Conservation (phyloP, 2,329 filamentous ascomycete genomes). For the Ascochyta fabae region DNA sequence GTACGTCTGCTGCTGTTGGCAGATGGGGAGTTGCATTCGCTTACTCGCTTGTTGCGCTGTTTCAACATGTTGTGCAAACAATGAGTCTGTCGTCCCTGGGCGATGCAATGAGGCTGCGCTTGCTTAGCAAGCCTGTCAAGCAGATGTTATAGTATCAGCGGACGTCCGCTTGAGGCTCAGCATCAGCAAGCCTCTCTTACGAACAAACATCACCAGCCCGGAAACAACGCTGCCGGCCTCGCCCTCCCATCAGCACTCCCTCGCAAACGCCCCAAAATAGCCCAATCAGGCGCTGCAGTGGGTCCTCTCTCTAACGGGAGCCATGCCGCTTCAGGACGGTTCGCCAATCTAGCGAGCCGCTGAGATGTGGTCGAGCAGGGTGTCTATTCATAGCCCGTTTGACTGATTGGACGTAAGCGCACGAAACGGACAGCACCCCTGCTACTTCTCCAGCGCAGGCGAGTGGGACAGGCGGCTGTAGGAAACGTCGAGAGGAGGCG, state of each 20-base stretch:
- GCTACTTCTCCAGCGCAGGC: slow-evolving; percentile 1
- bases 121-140: too few species aligned
- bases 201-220: slow-evolving; percentile 1
- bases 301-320: slow-evolving; percentile 1
- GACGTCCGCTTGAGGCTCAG: not conserved
- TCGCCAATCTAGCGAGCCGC: slow-evolving; percentile 16
- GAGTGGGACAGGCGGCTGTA: slow-evolving; percentile 21
- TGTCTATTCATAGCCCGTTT: not conserved
- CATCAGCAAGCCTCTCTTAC: not conserved
- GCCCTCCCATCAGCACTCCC: slow-evolving; percentile 1
- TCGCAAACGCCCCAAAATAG: slow-evolving; percentile 14
- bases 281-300: slow-evolving; percentile 21
- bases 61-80: too few species aligned
- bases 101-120: too few species aligned
- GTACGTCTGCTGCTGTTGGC: not conserved
- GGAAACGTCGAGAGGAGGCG: not conserved
- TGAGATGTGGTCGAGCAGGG: not conserved
- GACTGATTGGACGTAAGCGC: not conserved
- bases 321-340: not conserved
- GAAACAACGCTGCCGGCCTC: slow-evolving; percentile 10
- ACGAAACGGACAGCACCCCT: not conserved
- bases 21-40: too few species aligned
- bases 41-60: too few species aligned
- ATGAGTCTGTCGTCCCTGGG: too few species aligned
- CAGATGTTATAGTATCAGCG: too few species aligned